A percentile compares a stretch with the other conserved stretches of the same genome.
These are phyloP conservation scores for Dothidotthia symphoricarpi DNA, from an alignment of 2,329 filamentous ascomycete genomes.

Conservation along the genomic window DNA sequence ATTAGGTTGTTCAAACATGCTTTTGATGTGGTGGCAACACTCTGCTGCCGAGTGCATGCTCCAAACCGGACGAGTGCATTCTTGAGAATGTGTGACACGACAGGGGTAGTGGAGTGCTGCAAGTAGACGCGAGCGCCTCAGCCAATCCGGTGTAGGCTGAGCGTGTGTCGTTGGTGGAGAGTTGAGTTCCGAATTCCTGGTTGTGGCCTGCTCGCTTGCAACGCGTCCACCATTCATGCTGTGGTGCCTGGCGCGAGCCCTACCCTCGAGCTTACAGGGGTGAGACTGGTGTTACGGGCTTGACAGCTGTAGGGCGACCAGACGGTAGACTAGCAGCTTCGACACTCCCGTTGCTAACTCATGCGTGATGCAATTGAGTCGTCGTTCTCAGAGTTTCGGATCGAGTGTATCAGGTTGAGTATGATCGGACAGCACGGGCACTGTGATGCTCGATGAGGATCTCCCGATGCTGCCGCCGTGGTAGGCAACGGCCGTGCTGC, in stretches of 20 bases:
- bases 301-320: slow-evolving; percentile 37
- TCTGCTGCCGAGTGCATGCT: slow-evolving; percentile 17
- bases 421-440: slow-evolving; percentile 29
- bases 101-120: slow-evolving; percentile 2
- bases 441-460: slow-evolving; percentile 28
- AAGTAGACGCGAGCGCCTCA: slow-evolving; percentile 3
- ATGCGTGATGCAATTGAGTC: slow-evolving; percentile 10
- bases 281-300: slow-evolving; percentile 19
- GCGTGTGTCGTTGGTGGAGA: slow-evolving; percentile 10
- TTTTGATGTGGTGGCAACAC: slow-evolving; percentile 23
- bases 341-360: slow-evolving; percentile 10
- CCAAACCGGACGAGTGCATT: slow-evolving; percentile 8
- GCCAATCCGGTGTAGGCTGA: neutral
- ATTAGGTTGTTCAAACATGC: slow-evolving; percentile 21
- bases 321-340: slow-evolving; percentile 18
- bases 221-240: slow-evolving; percentile 16
- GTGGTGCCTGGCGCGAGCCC: slow-evolving; percentile 28
- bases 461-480: slow-evolving; percentile 12
- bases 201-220: slow-evolving; percentile 21
- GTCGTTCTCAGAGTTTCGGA: slow-evolving; percentile 10
- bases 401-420: slow-evolving; percentile 23
- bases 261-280: slow-evolving; percentile 23
- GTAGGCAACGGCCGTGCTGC: slow-evolving; percentile 12
- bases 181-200: slow-evolving; percentile 20
- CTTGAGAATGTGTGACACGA: neutral